Evolutionary conservation across 2,329 filamentous ascomycete genomes (phyloP), one percentile per base, ranked within the genome.

Genomic region (Teratosphaeria pseudoeucalypti): DNA sequence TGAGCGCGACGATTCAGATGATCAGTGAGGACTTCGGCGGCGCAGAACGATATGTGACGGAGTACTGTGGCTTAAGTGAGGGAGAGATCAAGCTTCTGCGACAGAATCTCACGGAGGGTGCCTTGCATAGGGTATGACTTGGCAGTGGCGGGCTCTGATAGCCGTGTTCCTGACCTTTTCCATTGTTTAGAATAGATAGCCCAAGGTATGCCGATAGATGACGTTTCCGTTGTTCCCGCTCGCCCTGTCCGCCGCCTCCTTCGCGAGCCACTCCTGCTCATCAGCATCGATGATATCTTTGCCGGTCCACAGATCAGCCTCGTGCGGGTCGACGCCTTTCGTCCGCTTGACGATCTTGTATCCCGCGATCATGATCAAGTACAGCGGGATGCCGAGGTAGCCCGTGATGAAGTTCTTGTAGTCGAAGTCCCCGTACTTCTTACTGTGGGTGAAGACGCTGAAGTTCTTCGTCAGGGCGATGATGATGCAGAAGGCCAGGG

Each of bases 391-490:
- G 56, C 54, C 47, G 54, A 55, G 32, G 27, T 57, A 59, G 34
- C 2, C 23, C 9, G 14, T 9, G 72, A 92, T 83, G 74, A 92
- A 91, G 67, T 82, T 85, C 77, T 87, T 85, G 78, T 88, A 88
- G 72, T 88, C 83, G 64, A 89, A 89, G 56, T 77, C 77, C 57
- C 79, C 79, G 59, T 79, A 78, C 7, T 32, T 32, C 29, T 32
- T 32, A 3, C 29, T 32, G 29, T 32, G 29, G 4, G 29, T 32
- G 73, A 94, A 94, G 61, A 87, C 85, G 59, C 82, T 79, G 74
- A 85, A 94, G 79, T 90, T 92, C 81, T 94, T 95, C 69, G 89
- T 92, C 57, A 95, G 70, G 1, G 87, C 82, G 62, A 94, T 88
- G 37, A 94, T 70, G 68, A 81, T 79, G 75, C 87, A 90, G 75